phyloP scores from a whole-genome alignment of 2,329 filamentous ascomycete species.

The Paecilomyces sp. region DNA sequence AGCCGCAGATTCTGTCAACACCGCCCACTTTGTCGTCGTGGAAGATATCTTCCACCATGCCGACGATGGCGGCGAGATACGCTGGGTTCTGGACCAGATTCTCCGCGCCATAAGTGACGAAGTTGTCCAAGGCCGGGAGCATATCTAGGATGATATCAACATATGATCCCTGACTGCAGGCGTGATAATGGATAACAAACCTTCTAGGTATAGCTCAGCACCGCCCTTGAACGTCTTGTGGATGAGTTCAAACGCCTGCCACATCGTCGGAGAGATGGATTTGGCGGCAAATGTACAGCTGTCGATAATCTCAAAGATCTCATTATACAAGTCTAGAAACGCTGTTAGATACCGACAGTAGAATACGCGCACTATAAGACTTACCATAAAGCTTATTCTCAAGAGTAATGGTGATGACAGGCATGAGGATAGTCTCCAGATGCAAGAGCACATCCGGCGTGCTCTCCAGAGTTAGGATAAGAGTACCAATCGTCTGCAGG shows the following conservation, averaged over 20 bases:
- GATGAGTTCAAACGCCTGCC: slow-evolving; percentile 95
- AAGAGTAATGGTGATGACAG: slow-evolving; percentile 88
- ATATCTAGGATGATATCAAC: slow-evolving; percentile 55
- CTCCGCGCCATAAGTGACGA: slow-evolving; percentile 82
- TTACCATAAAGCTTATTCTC: slow-evolving; percentile 93
- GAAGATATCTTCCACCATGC: slow-evolving; percentile 96
- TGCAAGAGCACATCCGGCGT: slow-evolving; percentile 92
- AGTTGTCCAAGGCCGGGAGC: slow-evolving; percentile 96
- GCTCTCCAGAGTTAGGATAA: slow-evolving; percentile 94
- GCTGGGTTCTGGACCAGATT: slow-evolving; percentile 74
- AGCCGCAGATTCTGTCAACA: slow-evolving; percentile 92
- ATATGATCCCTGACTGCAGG: neutral
- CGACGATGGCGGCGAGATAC: slow-evolving; percentile 80
- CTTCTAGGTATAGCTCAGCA: slow-evolving; percentile 89
- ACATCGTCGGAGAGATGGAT: slow-evolving; percentile 92
- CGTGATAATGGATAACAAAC: slow-evolving; percentile 15
- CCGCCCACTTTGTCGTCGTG: slow-evolving; percentile 84
- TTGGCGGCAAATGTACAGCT: slow-evolving; percentile 98
- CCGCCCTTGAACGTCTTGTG: slow-evolving; percentile 96
- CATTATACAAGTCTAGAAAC: slow-evolving; percentile 77
- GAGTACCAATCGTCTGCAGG: slow-evolving; percentile 91
- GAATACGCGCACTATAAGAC: neutral
- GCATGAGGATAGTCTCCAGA: slow-evolving; percentile 93
- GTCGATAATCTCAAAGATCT: slow-evolving; percentile 98
- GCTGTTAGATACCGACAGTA: slow-evolving; percentile 11